Evolutionary conservation across 2,329 filamentous ascomycete species (phyloP), one percentile per base, ranked within the genome.

Genomic region (Aureobasidium sp.): DNA sequence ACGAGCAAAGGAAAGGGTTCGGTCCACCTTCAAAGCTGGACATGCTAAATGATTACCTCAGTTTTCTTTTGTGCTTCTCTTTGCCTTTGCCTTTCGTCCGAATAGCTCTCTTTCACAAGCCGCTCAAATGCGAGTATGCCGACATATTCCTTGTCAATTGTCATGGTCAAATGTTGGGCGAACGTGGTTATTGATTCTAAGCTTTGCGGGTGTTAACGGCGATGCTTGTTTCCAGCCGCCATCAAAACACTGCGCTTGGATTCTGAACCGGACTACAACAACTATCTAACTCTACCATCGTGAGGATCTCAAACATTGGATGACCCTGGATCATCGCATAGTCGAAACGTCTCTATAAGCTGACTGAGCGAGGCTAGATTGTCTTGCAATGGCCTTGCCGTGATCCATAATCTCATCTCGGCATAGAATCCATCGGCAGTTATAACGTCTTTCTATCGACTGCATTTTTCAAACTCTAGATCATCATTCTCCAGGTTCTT

Each of bases 391-490:
- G 25, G 10, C 8, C 13, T 21, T 21, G 21, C 21, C 21, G n/a
- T 25, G 13, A 8, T 25, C 5, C 13, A 52, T 30, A 32, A 21
- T n/a, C 15, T 39, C 44, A 21, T n/a, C 15, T 39, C 54, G 42
- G 42, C 42, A 47, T 16, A n/a, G 8, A 48, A 30, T 8, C 25
- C n/a, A 58, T 47, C 54, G 42, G 42, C 42, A 36, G 54, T 47
- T 58, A 21, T 21, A 58, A 58, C 54, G 54, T 58, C 42, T 58
- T 58, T 58, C 54, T 58, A 58, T 58, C 54, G 42, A 58, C 21
- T 21, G 25, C 29, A 8, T 47, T 34, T 57, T 4, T 13, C n/a
- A 44, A 44, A 34, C 41, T 48, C 30, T 48, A 21, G 13, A 29
- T 25, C 11, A 1, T 29, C 41, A 45, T 45, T 25, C 34, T 39